phyloP scores from a whole-genome alignment of 305 asterid genomes.

The Andrographis paniculata region DNA sequence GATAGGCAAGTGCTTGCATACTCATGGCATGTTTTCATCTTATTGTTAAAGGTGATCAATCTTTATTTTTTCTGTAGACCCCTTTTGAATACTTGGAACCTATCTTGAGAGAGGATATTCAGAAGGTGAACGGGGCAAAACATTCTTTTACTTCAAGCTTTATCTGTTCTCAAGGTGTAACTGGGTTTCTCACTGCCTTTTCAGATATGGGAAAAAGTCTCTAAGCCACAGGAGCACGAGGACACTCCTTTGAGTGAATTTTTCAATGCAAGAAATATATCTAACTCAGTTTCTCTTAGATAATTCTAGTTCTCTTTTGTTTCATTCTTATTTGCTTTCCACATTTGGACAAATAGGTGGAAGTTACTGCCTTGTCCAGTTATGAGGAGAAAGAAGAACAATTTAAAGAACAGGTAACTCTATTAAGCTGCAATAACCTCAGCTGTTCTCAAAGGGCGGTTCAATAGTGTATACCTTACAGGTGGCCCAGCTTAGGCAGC shows the following conservation, averaged over 20 bases:
- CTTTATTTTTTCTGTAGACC: slow-evolving; percentile 34
- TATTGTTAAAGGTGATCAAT: neutral
- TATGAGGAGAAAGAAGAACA: slow-evolving; percentile 55
- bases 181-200: neutral
- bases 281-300: slow-evolving; percentile 8
- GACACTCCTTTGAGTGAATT: slow-evolving; percentile 52
- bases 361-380: slow-evolving; percentile 59
- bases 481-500: slow-evolving; percentile 55
- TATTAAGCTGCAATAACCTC: slow-evolving; percentile 8
- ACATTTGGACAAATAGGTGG: slow-evolving; percentile 44
- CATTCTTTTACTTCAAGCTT: slow-evolving; percentile 11
- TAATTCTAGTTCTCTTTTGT: slow-evolving; percentile 7
- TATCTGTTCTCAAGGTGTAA: neutral
- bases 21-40: neutral
- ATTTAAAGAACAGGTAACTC: slow-evolving; percentile 45
- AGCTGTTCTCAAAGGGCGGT: neutral
- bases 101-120: slow-evolving; percentile 56
- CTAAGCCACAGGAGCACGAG: slow-evolving; percentile 39
- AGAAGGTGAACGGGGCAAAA: slow-evolving; percentile 38
- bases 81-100: slow-evolving; percentile 63
- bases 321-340: slow-evolving; percentile 17
- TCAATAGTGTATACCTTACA: slow-evolving; percentile 18
- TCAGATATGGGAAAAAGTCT: slow-evolving; percentile 66
- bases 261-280: slow-evolving; percentile 45
- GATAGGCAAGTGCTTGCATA: neutral